Percentiles rank a stretch among this genome's conserved stretches.
Evolutionary conservation across 1,284 basidiomycete species (phyloP).

Genomic region (Trametes pubescens): DNA sequence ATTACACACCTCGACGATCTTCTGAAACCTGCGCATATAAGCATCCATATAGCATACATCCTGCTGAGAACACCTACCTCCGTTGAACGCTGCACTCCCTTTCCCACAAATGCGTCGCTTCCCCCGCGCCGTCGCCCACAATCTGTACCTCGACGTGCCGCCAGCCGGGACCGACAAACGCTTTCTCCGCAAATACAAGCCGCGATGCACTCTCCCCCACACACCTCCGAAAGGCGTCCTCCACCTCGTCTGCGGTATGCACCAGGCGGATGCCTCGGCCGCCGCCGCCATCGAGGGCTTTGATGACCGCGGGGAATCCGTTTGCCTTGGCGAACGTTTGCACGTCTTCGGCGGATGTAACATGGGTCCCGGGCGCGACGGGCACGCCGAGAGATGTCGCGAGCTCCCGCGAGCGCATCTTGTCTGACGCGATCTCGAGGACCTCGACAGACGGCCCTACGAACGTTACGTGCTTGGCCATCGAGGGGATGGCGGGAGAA

Average conservation of each 20-base stretch:
- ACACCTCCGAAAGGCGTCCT: conserved; percentile 51
- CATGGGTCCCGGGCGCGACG: conserved; percentile 53
- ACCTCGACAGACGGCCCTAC: conserved; percentile 56
- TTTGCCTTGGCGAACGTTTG: conserved; percentile 45
- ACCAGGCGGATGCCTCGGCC: conserved; percentile 60
- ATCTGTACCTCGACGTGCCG: conserved; percentile 32
- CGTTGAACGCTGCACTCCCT: conserved; percentile 32
- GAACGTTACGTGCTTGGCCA: conserved; percentile 47
- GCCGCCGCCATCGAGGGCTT: conserved; percentile 63
- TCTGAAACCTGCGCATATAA: conserved; percentile 28
- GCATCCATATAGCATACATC: background rate
- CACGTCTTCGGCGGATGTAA: conserved; percentile 45
- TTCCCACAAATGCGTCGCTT: conserved; percentile 29
- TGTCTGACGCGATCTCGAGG: conserved; percentile 57
- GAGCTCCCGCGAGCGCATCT: conserved; percentile 59
- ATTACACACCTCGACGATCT: conserved; percentile 26
- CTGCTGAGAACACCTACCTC: conserved; percentile 7
- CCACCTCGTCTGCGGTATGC: conserved; percentile 37
- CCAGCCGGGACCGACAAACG: conserved; percentile 37
- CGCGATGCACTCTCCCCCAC: conserved; percentile 49
- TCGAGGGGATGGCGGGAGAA: background rate
- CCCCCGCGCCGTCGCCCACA: conserved; percentile 24
- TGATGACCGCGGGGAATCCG: conserved; percentile 61
- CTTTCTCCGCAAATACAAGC: conserved; percentile 50
- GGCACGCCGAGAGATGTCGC: conserved; percentile 52